Conservation (phyloP, 2,329 filamentous ascomycete species). For the Capronia coronata region DNA sequence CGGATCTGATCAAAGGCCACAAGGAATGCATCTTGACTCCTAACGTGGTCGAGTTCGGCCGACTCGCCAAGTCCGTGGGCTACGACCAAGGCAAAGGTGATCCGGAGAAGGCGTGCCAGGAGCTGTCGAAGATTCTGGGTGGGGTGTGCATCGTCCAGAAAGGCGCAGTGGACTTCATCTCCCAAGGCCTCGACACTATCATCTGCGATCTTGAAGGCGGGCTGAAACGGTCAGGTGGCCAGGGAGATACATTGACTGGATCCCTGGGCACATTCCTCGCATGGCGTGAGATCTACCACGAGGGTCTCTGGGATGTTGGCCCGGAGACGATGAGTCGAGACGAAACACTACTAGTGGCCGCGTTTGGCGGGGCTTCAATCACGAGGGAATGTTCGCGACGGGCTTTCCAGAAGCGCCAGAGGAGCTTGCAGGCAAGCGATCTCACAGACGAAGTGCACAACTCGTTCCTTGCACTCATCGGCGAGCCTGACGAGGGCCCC, state of each 20-base stretch:
- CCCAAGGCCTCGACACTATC: conserved; percentile 68
- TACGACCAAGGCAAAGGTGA: conserved; percentile 45
- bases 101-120: conserved; percentile 52
- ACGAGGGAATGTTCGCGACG: conserved; percentile 85
- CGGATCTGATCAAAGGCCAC: conserved; percentile 73
- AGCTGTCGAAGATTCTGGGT: conserved; percentile 67
- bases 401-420: conserved; percentile 77
- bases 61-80: conserved; percentile 68
- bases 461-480: conserved; percentile 74
- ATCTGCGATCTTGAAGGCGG: conserved; percentile 73
- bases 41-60: conserved; percentile 86
- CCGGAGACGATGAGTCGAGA: conserved; percentile 51
- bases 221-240: conserved; percentile 82
- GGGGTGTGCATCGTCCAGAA: conserved; percentile 92
- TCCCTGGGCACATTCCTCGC: conserved; percentile 79
- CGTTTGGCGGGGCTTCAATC: conserved; percentile 78
- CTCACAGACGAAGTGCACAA: conserved; percentile 82
- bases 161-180: conserved; percentile 73
- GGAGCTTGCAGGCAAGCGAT: conserved; percentile 86
- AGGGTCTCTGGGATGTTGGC: conserved; percentile 64
- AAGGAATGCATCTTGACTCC: conserved; percentile 81
- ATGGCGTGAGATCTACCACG: conserved; percentile 81
- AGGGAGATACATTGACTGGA: conserved; percentile 92
- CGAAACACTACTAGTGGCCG: conserved; percentile 65
- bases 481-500: conserved; percentile 50